Conservation (phyloP, 306 rosid genomes). For the Prunus salicina region DNA sequence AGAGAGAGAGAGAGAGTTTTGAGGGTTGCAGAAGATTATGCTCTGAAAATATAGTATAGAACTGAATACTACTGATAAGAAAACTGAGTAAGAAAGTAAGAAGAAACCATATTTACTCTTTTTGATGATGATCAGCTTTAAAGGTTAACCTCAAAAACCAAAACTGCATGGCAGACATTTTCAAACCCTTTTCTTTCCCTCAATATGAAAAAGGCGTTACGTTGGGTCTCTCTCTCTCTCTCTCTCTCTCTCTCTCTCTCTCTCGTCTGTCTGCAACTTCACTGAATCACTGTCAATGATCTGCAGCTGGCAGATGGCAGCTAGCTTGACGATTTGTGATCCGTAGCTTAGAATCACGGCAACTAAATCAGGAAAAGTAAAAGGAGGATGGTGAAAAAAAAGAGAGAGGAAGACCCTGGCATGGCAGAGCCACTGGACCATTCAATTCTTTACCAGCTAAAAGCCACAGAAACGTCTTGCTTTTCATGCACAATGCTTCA, state of each 20-base stretch:
- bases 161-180: neutral
- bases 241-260: constrained; percentile 35
- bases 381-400: neutral
- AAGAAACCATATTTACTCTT: neutral
- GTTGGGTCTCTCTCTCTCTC: constrained; percentile 27
- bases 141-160: constrained; percentile 6
- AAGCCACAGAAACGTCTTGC: too few species aligned
- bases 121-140: neutral
- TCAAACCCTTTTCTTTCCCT: neutral
- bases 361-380: constrained; percentile 35
- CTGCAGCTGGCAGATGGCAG: constrained; percentile 29
- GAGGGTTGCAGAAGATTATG: too few species aligned
- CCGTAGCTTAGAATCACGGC: constrained; percentile 17
- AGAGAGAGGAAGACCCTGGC: too few species aligned
- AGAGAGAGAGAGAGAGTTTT: too few species aligned
- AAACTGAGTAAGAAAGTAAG: neutral
- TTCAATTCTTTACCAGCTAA: too few species aligned
- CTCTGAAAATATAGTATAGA: too few species aligned
- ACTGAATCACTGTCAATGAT: constrained; percentile 14
- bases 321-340: constrained; percentile 47
- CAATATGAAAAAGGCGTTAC: neutral
- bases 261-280: constrained; percentile 26
- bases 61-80: neutral
- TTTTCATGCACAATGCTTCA: too few species aligned
- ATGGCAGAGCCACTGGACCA: too few species aligned